These are phyloP conservation scores for Castanopsis chinensis DNA, from an alignment of 306 rosid species.

Conservation along the genomic window DNA sequence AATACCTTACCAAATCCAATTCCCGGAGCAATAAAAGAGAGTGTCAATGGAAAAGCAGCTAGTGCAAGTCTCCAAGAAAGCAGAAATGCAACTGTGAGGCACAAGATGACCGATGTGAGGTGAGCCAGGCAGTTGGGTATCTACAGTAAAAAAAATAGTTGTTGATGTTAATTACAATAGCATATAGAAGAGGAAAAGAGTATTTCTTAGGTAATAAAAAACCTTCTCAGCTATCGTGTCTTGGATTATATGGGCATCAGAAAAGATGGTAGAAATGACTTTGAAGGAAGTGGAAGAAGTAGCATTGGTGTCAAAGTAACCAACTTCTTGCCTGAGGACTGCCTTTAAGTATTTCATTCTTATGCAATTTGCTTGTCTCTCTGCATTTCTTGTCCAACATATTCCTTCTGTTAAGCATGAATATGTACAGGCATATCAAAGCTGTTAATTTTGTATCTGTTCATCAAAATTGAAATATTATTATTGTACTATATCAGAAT, in stretches of 20 bases:
- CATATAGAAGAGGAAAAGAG: not conserved
- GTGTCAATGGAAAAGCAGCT: conserved; percentile 67
- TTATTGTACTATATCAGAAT: not conserved
- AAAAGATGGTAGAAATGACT: conserved; percentile 62
- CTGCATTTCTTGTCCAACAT: conserved; percentile 85
- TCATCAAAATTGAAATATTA: not conserved
- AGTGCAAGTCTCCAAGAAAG: conserved; percentile 74
- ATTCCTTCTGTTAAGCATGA: conserved; percentile 51
- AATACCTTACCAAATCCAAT: conserved; percentile 56
- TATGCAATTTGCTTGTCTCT: conserved; percentile 70
- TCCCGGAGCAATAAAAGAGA: conserved; percentile 64
- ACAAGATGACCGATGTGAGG: conserved; percentile 51
- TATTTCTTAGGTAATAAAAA: not conserved
- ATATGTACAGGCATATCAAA: not conserved
- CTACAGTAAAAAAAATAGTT: conserved; percentile 24
- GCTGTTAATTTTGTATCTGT: too few relatives aligned
- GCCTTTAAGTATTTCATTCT: conserved; percentile 63
- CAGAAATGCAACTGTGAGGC: conserved; percentile 51
- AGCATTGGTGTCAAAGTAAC: conserved; percentile 61
- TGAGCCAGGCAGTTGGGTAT: conserved; percentile 56
- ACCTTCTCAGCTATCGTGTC: conserved; percentile 76
- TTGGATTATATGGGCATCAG: conserved; percentile 74
- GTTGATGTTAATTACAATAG: not conserved
- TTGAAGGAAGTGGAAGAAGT: conserved; percentile 59
- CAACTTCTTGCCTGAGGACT: conserved; percentile 67